phyloP scores from a whole-genome alignment of 208 protist species.

The Leishmania mexicana region DNA sequence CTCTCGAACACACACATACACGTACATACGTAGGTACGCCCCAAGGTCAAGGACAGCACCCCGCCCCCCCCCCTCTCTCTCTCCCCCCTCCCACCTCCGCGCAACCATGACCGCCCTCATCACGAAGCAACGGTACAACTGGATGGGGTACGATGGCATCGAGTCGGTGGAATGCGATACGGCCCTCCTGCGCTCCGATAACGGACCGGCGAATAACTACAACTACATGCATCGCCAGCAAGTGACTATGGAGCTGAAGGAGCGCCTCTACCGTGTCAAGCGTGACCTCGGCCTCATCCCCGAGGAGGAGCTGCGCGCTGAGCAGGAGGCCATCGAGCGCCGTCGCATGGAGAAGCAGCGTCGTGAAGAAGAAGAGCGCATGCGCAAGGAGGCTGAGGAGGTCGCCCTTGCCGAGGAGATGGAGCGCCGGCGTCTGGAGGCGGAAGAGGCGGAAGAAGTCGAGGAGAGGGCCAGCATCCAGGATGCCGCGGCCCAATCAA shows the following conservation, averaged over 20 bases:
- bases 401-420: conserved; percentile 21
- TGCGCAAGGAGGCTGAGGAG: conserved; percentile 16
- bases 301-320: conserved; percentile 54
- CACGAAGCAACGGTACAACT: conserved; percentile 79
- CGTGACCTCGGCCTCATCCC: conserved; percentile 76
- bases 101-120: conserved; percentile 48
- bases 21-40: neutral
- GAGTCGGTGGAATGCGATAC: conserved; percentile 61
- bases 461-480: conserved; percentile 10
- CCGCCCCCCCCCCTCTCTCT: neutral
- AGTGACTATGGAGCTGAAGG: conserved; percentile 58
- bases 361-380: conserved; percentile 33
- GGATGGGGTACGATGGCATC: conserved; percentile 87
- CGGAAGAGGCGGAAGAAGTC: conserved; percentile 27
- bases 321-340: conserved; percentile 42
- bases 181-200: conserved; percentile 39
- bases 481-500: conserved; percentile 16
- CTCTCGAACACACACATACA: neutral
- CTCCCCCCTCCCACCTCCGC: neutral
- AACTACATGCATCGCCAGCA: conserved; percentile 66
- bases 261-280: conserved; percentile 79
- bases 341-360: conserved; percentile 30
- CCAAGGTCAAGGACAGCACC: neutral
- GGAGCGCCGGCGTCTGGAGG: conserved; percentile 38
- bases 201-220: conserved; percentile 38